Evolutionary conservation across 371 early-diverging fungal genomes (phyloP).

Genomic region (Mucor velutinosus): DNA sequence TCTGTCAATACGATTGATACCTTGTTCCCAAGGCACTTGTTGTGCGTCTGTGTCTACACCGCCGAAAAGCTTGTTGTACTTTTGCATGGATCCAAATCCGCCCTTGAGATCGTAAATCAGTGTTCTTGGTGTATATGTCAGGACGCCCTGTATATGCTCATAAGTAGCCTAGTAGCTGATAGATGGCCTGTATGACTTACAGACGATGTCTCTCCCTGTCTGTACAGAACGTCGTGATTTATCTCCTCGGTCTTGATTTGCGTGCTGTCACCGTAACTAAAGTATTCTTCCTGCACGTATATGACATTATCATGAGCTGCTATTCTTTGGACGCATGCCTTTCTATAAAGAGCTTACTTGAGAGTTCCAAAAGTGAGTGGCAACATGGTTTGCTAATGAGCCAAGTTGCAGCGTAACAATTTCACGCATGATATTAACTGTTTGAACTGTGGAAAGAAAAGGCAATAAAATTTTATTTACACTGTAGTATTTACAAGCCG

Average conservation of each 20-base stretch:
- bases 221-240: slow-evolving; percentile 62
- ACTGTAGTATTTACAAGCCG: neutral
- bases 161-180: neutral
- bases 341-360: slow-evolving; percentile 52
- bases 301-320: neutral
- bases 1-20: slow-evolving; percentile 44
- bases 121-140: slow-evolving; percentile 78
- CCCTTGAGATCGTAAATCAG: slow-evolving; percentile 80
- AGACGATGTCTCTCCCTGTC: slow-evolving; percentile 43
- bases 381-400: slow-evolving; percentile 81
- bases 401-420: slow-evolving; percentile 91
- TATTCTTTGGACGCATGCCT: neutral
- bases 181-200: slow-evolving; percentile 20
- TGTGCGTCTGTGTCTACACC: slow-evolving; percentile 12
- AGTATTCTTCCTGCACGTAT: slow-evolving; percentile 47
- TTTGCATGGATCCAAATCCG: slow-evolving; percentile 73
- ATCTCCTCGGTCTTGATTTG: slow-evolving; percentile 32
- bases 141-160: slow-evolving; percentile 48
- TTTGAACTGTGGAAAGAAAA: slow-evolving; percentile 3
- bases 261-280: slow-evolving; percentile 34
- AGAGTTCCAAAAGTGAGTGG: slow-evolving; percentile 92
- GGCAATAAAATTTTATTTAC: slow-evolving; percentile 4
- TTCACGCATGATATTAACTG: slow-evolving; percentile 64
- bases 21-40: slow-evolving; percentile 47
- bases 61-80: slow-evolving; percentile 60